Conservation (phyloP, 495 filamentous ascomycete species). For the Pyrenopolyporus hunteri region DNA sequence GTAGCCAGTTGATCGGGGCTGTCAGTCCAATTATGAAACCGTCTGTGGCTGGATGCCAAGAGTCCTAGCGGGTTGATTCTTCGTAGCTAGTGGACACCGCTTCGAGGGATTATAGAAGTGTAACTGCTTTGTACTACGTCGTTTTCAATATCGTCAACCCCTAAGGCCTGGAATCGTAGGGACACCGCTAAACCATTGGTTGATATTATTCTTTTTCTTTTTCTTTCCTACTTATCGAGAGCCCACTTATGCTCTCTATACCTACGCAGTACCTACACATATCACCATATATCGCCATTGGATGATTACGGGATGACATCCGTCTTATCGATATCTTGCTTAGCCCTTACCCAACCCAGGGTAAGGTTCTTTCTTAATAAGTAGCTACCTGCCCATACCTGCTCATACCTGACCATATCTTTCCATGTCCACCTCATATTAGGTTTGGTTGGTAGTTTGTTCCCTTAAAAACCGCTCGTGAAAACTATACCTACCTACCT, state of each 20-base stretch:
- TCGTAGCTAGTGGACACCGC: background rate
- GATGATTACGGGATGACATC: background rate
- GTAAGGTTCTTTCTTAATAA: background rate
- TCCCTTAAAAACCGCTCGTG: conserved; percentile 27
- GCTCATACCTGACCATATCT: no score
- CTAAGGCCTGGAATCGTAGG: background rate
- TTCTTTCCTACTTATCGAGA: no score
- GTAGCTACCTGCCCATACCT: background rate
- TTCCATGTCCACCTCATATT: no score
- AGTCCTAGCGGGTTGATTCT: conserved; percentile 3
- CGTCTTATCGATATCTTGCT: background rate
- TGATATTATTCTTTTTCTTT: no score
- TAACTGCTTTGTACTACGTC: background rate
- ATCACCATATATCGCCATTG: no score
- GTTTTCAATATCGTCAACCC: conserved; percentile 1
- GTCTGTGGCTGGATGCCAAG: conserved; percentile 19
- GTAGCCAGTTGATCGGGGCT: conserved; percentile 1
- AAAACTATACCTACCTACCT: no score
- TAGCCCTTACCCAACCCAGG: background rate
- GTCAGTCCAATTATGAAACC: conserved; percentile 17
- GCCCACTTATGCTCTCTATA: no score
- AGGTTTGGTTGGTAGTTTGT: background rate
- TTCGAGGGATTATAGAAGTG: background rate
- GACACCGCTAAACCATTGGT: background rate
- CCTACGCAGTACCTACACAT: no score